phyloP scores from a whole-genome alignment of 108 stramenopile genomes.

The Nannochloropsis granulata region DNA sequence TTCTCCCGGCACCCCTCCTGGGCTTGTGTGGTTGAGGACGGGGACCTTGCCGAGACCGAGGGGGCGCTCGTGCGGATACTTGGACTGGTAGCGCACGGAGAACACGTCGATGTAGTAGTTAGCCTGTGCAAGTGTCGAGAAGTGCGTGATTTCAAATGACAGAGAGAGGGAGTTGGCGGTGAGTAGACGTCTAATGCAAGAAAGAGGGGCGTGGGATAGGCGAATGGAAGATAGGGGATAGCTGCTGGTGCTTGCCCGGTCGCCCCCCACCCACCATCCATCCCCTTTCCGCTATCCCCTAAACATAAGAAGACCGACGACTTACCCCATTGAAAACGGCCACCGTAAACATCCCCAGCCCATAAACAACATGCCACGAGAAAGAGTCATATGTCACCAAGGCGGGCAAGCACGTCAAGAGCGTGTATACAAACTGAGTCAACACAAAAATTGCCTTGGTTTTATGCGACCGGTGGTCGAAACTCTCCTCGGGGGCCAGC shows the following conservation, averaged over 20 bases:
- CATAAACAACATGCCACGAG: neutral
- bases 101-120: conserved; percentile 31
- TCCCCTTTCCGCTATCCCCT: neutral
- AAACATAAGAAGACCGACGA: neutral
- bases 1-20: neutral
- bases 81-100: conserved; percentile 9
- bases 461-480: conserved; percentile 25
- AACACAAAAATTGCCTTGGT: conserved; percentile 39
- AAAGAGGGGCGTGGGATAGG: neutral
- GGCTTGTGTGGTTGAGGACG: neutral
- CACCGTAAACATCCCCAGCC: neutral
- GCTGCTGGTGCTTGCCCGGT: neutral
- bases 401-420: conserved; percentile 27
- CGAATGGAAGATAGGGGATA: neutral
- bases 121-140: neutral
- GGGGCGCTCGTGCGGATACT: neutral
- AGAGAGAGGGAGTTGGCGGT: too few relatives aligned
- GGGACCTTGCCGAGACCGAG: neutral
- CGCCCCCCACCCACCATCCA: too few relatives aligned
- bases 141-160: too few relatives aligned
- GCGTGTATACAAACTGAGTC: conserved; percentile 36
- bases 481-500: conserved; percentile 26
- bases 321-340: conserved; percentile 16
- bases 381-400: conserved; percentile 7
- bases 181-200: neutral